These are phyloP conservation scores for Phytophthora tubulina DNA, from an alignment of 352 stramenopile genomes.

Conservation along the genomic window DNA sequence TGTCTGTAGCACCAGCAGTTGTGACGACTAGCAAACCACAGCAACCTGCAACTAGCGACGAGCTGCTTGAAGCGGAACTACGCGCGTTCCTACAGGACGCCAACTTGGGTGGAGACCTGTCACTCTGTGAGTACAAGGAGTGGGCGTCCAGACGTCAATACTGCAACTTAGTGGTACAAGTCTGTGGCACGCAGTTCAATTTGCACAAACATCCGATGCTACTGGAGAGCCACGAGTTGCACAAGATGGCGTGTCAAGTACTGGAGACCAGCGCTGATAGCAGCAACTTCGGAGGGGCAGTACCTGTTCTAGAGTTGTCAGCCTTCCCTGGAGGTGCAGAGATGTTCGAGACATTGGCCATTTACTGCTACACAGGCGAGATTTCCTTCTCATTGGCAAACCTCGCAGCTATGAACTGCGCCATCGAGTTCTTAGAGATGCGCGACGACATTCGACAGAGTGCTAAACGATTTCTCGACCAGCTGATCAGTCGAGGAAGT, in stretches of 20 bases:
- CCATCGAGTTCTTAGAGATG: slow-evolving; percentile 60
- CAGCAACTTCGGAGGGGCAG: slow-evolving; percentile 15
- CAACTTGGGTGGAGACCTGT: slow-evolving; percentile 43
- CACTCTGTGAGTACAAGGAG: slow-evolving; percentile 66
- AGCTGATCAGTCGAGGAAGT: slow-evolving; percentile 22
- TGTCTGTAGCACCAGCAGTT: background rate
- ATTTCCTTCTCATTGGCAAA: slow-evolving; percentile 44
- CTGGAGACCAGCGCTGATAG: slow-evolving; percentile 22
- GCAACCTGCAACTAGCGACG: slow-evolving; percentile 9
- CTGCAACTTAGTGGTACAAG: slow-evolving; percentile 74
- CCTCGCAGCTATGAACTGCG: slow-evolving; percentile 46
- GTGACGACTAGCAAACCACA: slow-evolving; percentile 17
- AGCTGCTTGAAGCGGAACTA: slow-evolving; percentile 42
- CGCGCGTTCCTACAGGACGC: slow-evolving; percentile 43
- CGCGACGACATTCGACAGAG: slow-evolving; percentile 42
- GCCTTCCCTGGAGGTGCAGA: slow-evolving; percentile 63
- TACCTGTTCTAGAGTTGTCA: slow-evolving; percentile 57
- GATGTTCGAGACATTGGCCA: slow-evolving; percentile 73
- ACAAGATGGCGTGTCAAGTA: slow-evolving; percentile 47
- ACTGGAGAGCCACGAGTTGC: slow-evolving; percentile 57
- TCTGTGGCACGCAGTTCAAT: slow-evolving; percentile 76
- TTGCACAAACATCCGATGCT: slow-evolving; percentile 78
- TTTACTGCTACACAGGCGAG: slow-evolving; percentile 75
- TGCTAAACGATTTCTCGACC: slow-evolving; percentile 43
- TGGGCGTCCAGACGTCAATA: slow-evolving; percentile 48